Conservation (phyloP, 208 protist genomes). For the Trypanosoma cruzi region DNA sequence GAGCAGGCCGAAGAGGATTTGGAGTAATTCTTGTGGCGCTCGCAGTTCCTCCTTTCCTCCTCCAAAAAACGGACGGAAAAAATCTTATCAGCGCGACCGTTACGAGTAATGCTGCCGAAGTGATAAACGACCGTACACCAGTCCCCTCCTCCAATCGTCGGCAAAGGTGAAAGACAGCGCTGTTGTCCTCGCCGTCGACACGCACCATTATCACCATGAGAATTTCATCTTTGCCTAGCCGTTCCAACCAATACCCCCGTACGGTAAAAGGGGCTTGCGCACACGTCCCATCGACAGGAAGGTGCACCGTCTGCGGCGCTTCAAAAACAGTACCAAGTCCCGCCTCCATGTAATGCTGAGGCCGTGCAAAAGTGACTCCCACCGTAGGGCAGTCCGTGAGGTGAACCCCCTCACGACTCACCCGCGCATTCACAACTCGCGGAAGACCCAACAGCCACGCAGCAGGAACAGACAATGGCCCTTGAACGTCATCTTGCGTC, state of each 20-base stretch:
- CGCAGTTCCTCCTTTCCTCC: conserved; percentile 27
- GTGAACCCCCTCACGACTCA: conserved; percentile 3
- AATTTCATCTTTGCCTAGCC: conserved; percentile 9
- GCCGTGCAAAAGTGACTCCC: background rate
- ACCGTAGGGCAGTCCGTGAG: conserved; percentile 1
- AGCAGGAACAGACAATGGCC: background rate
- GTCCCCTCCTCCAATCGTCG: conserved; percentile 4
- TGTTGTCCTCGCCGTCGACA: conserved; percentile 22
- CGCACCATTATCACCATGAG: conserved; percentile 28
- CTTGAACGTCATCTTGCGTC: background rate
- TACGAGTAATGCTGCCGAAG: conserved; percentile 35
- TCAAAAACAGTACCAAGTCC: background rate
- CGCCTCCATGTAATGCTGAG: background rate
- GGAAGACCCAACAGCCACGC: background rate
- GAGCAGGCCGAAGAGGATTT: conserved; percentile 17
- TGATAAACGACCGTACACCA: conserved; percentile 2
- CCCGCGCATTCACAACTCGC: background rate
- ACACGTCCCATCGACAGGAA: conserved; percentile 25
- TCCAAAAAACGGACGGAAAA: conserved; percentile 42
- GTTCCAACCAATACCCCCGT: conserved; percentile 26
- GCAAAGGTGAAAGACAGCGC: conserved; percentile 37
- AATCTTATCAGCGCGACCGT: conserved; percentile 38
- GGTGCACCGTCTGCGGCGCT: conserved; percentile 21
- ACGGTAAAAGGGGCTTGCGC: conserved; percentile 25
- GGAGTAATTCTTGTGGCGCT: conserved; percentile 17